Conservation (phyloP, 2,329 filamentous ascomycete genomes). For the Lanzia echinophila region DNA sequence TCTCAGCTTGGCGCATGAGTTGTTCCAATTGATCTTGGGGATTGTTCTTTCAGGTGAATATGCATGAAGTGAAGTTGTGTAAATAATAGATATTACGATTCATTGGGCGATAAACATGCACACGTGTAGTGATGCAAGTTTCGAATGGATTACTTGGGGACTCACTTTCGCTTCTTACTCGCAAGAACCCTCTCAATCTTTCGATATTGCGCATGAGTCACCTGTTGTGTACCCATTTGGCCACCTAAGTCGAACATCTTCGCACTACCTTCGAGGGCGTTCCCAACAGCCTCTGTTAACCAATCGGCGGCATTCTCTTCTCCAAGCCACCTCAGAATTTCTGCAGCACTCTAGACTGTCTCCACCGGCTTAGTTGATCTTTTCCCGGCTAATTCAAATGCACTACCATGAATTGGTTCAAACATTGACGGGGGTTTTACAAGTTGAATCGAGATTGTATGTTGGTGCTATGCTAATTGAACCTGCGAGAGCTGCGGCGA, state of each 20-base stretch:
- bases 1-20: too few relatives aligned
- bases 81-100: too few relatives aligned
- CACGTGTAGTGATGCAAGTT: too few relatives aligned
- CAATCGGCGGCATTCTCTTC: conserved; percentile 43
- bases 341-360: conserved; percentile 51
- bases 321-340: conserved; percentile 53
- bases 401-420: conserved; percentile 54
- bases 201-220: conserved; percentile 23
- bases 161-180: not conserved
- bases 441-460: conserved; percentile 56
- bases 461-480: conserved; percentile 68
- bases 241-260: conserved; percentile 49
- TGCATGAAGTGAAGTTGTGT: too few relatives aligned
- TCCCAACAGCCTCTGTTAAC: conserved; percentile 47
- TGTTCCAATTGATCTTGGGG: too few relatives aligned
- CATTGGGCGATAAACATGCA: too few relatives aligned
- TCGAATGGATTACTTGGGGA: too few relatives aligned
- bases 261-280: conserved; percentile 44
- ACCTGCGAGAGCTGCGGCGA: conserved; percentile 63
- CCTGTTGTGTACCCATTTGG: conserved; percentile 15
- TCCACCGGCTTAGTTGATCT: conserved; percentile 51
- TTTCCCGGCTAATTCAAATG: conserved; percentile 52
- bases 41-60: too few relatives aligned
- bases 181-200: conserved; percentile 17
- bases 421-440: conserved; percentile 51